phyloP scores from a whole-genome alignment of 169 alveolate genomes.

The Babesia bovis region DNA sequence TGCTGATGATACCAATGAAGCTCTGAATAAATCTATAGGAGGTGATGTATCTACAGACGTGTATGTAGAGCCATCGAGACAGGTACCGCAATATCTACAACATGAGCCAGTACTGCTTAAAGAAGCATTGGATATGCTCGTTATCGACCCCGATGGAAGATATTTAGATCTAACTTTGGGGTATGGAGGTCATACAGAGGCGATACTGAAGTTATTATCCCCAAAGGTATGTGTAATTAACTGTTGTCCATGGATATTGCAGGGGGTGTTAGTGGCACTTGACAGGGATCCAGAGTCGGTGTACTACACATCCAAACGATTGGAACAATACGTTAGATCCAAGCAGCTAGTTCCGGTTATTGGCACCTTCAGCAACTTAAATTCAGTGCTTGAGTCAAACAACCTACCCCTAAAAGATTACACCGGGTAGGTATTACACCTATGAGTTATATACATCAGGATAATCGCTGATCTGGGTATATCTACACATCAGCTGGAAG shows the following conservation, averaged over 20 bases:
- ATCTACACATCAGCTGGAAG: constrained; percentile 74
- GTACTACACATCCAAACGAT: constrained; percentile 54
- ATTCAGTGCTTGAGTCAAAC: constrained; percentile 46
- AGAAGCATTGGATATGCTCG: constrained; percentile 53
- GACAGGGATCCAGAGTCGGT: constrained; percentile 79
- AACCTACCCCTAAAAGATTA: constrained; percentile 66
- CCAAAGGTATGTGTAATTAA: constrained; percentile 25
- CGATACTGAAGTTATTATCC: constrained; percentile 37
- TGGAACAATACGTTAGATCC: constrained; percentile 43
- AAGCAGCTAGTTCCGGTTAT: constrained; percentile 49
- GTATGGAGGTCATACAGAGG: constrained; percentile 79
- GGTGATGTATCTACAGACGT: not conserved
- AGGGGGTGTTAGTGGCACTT: constrained; percentile 68
- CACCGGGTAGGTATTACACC: constrained; percentile 47
- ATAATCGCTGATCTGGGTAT: constrained; percentile 74
- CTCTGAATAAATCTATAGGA: not conserved
- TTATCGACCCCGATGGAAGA: constrained; percentile 63
- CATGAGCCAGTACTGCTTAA: constrained; percentile 62
- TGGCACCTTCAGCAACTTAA: constrained; percentile 70
- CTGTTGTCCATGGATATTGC: not conserved
- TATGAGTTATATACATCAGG: constrained; percentile 6
- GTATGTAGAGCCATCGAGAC: not conserved
- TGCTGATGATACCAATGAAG: too few species aligned
- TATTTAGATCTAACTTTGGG: constrained; percentile 77
- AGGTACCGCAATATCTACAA: constrained; percentile 19